Conservation (phyloP, 1,139 yeast species). For the Debaryomyces coudertii region DNA sequence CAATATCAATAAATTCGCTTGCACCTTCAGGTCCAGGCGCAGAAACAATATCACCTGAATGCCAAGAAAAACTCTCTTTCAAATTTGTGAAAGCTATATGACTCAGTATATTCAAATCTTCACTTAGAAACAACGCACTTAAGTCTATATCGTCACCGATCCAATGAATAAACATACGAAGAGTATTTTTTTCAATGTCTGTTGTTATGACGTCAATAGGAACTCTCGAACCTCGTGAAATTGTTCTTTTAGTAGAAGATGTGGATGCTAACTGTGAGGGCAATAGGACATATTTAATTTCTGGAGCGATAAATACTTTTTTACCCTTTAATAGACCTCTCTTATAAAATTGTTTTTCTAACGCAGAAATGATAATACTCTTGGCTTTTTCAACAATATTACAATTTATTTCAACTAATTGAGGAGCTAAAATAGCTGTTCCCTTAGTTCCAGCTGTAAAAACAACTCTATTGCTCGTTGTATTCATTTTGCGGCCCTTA, state of each 20-base stretch:
- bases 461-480: conserved; percentile 9
- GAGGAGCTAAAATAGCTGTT: not conserved
- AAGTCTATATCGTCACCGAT: conserved; percentile 16
- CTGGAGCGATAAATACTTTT: not conserved
- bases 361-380: not conserved
- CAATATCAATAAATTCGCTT: conserved; percentile 16
- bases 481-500: conserved; percentile 8
- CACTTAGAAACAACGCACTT: conserved; percentile 12
- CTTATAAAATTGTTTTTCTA: not conserved
- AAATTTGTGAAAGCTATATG: conserved; percentile 9
- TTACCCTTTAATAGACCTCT: not conserved
- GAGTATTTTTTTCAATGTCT: conserved; percentile 8
- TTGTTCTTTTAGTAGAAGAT: not conserved
- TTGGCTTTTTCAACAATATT: not conserved
- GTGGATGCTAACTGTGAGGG: conserved; percentile 8
- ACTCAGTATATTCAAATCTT: conserved; percentile 5
- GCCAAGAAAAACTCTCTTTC: conserved; percentile 9
- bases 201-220: not conserved
- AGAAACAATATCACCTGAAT: conserved; percentile 17
- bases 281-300: not conserved
- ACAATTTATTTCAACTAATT: not conserved
- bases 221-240: not conserved
- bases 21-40: conserved; percentile 18
- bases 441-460: conserved; percentile 9
- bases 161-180: conserved; percentile 17